A percentile compares a stretch with the other conserved stretches of the same genome.
Conservation (phyloP, 2,329 filamentous ascomycete species). For the Alternaria novae-zelandiae region DNA sequence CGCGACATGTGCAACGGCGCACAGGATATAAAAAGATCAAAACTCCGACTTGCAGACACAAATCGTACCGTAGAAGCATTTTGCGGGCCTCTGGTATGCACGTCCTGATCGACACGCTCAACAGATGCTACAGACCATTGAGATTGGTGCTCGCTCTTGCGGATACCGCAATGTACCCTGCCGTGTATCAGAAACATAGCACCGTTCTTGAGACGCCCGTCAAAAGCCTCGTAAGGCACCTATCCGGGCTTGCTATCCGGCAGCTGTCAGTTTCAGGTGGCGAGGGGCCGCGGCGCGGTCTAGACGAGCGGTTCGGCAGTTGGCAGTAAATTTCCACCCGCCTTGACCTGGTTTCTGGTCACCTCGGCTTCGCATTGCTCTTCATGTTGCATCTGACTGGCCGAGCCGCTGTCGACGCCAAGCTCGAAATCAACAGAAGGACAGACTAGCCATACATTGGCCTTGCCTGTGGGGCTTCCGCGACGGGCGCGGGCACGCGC, state of each 20-base stretch:
- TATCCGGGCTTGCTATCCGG: slow-evolving; percentile 22
- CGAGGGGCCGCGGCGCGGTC: slow-evolving; percentile 18
- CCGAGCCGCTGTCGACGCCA: slow-evolving; percentile 16
- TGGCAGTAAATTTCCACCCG: slow-evolving; percentile 17
- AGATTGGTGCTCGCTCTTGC: slow-evolving; percentile 23
- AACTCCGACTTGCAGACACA: neutral
- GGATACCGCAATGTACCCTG: slow-evolving; percentile 13
- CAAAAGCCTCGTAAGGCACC: slow-evolving; percentile 22
- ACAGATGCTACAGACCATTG: slow-evolving; percentile 19
- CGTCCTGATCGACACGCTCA: slow-evolving; percentile 27
- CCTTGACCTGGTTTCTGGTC: slow-evolving; percentile 20
- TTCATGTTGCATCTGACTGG: slow-evolving; percentile 14
- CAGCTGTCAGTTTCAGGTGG: slow-evolving; percentile 21
- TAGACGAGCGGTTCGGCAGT: slow-evolving; percentile 33
- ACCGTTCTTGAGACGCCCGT: slow-evolving; percentile 22
- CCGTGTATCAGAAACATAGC: slow-evolving; percentile 18
- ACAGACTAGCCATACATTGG: slow-evolving; percentile 33
- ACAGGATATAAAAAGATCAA: slow-evolving; percentile 11
- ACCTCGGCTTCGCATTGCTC: slow-evolving; percentile 14
- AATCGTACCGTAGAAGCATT: slow-evolving; percentile 1
- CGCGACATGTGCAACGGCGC: slow-evolving; percentile 22
- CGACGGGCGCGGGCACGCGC: slow-evolving; percentile 32
- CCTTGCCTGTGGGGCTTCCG: slow-evolving; percentile 31
- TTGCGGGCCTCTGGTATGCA: slow-evolving; percentile 7
- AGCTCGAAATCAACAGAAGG: slow-evolving; percentile 15